Percentiles rank a stretch among this genome's conserved stretches.
These are phyloP conservation scores for Hypoxylon perforatum DNA, from an alignment of 495 filamentous ascomycete species.

Conservation along the genomic window DNA sequence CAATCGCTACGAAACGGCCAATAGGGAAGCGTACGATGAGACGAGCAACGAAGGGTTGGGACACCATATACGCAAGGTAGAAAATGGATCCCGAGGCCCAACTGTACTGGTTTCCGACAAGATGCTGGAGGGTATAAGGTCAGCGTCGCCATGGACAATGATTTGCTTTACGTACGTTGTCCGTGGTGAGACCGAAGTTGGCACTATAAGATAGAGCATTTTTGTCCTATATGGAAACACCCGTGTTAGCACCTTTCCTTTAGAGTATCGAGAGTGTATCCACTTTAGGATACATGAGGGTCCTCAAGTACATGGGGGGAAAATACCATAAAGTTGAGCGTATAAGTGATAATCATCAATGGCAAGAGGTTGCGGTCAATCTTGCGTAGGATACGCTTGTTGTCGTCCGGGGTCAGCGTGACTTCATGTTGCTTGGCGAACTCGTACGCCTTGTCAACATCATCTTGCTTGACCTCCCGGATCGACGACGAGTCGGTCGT, in stretches of 20 bases:
- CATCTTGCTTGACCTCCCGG: constrained; percentile 17
- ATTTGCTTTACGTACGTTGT: constrained; percentile 22
- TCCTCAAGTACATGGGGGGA: no score
- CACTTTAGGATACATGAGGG: no score
- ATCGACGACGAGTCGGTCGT: constrained; percentile 12
- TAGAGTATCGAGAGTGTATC: no score
- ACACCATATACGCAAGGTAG: constrained; percentile 63
- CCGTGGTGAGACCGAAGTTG: constrained; percentile 28
- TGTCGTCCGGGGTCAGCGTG: constrained; percentile 54
- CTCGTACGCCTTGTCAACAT: constrained; percentile 58
- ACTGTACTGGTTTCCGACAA: constrained; percentile 60
- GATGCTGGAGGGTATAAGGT: constrained; percentile 53
- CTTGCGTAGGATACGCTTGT: constrained; percentile 62
- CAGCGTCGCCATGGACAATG: constrained; percentile 53
- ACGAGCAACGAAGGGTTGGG: constrained; percentile 67
- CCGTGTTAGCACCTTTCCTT: no score
- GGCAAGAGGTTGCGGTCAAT: constrained; percentile 66
- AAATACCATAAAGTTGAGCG: constrained; percentile 66
- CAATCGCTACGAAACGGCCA: constrained; percentile 61
- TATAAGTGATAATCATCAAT: constrained; percentile 43
- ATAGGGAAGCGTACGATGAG: constrained; percentile 71
- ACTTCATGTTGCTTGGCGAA: constrained; percentile 50
- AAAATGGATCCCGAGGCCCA: constrained; percentile 64
- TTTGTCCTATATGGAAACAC: no score
- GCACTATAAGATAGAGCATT: constrained; percentile 64